Percentiles rank a stretch among this genome's conserved stretches.
These are phyloP conservation scores for Neopestalotiopsis rosae DNA, from an alignment of 2,329 filamentous ascomycete species.

Conservation along the genomic window DNA sequence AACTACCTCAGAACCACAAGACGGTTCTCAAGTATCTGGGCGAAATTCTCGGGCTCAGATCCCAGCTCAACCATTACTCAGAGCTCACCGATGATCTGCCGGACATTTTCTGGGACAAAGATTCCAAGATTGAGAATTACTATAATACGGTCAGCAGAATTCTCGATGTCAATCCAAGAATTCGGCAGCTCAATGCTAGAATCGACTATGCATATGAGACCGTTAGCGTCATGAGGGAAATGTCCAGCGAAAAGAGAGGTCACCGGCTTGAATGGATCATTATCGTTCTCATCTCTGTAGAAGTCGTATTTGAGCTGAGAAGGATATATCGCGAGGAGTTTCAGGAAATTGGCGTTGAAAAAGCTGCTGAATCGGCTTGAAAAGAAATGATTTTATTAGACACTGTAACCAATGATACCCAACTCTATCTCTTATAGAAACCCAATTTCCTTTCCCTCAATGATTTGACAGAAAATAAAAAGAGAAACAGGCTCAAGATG, in stretches of 20 bases:
- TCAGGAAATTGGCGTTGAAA: not conserved
- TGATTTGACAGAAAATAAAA: too few relatives aligned
- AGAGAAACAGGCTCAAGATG: too few relatives aligned
- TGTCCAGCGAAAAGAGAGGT: slow-evolving; percentile 88
- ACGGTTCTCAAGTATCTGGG: slow-evolving; percentile 95
- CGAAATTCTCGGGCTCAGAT: slow-evolving; percentile 85
- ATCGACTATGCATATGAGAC: slow-evolving; percentile 99
- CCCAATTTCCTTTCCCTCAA: not conserved
- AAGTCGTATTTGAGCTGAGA: slow-evolving; percentile 83
- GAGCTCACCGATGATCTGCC: slow-evolving; percentile 94
- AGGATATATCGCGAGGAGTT: slow-evolving; percentile 18
- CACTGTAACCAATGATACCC: slow-evolving; percentile 12
- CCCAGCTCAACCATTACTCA: slow-evolving; percentile 94
- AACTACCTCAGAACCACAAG: slow-evolving; percentile 69
- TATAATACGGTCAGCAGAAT: slow-evolving; percentile 93
- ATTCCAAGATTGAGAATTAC: slow-evolving; percentile 89
- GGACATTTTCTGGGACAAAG: slow-evolving; percentile 97
- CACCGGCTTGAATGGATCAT: slow-evolving; percentile 93
- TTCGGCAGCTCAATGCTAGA: slow-evolving; percentile 91
- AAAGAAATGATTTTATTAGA: not conserved
- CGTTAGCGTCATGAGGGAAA: slow-evolving; percentile 84
- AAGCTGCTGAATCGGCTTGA: not conserved
- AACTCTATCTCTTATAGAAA: not conserved
- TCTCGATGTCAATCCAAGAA: slow-evolving; percentile 88
- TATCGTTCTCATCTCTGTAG: slow-evolving; percentile 89